Base-by-base conservation (phyloP, 2,329 filamentous ascomycete species). In the Sporothrix curviconia region DNA sequence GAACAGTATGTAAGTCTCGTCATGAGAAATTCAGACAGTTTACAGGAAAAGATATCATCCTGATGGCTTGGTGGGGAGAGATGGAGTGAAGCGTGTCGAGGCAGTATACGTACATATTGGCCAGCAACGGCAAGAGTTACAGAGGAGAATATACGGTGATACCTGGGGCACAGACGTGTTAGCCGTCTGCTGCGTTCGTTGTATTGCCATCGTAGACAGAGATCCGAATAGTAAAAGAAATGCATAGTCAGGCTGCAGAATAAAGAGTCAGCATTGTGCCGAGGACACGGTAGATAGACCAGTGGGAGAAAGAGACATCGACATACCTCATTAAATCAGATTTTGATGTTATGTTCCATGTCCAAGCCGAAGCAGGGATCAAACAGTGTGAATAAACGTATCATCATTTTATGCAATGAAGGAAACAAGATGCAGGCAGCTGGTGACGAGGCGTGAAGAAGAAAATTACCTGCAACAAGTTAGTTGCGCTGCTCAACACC, bases 321-420 rank as follows among this genome's bases (percentile, higher is more conserved):
- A 66, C 69, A 58, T 70, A 77, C 72, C 72, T 74, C 71, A 76
- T 73, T 71, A 72, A 72, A 74, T 80, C 78, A 80, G 78, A 79
- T 77, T 77, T 72, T 78, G 72, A 64, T 67, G 61, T 74, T 66
- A 47, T 78, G 76, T 80, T 81, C n/a, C 78, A 81, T 79, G 63
- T 74, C 72, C 74, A 61, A 30, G 63, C 72, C 71, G 70, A 67
- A 69, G 65, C 65, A 42, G 64, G 69, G 72, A 75, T 81, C 78
- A 80, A 79, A 81, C 78, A 81, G 78, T 81, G 78, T 81, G 78
- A 81, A 81, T 81, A 81, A 60, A 68, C 76, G 68, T 60, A 64
- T 80, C 78, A 80, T 80, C 78, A 80, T 55, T n/a, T 72, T 60
- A 66, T 66, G 62, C 59, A 52, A 46, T 9, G 17, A 36, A 28